A percentile compares a stretch with the other conserved stretches of the same genome.
phyloP scores from a whole-genome alignment of 345 rosid genomes.

The Eucalyptus urophylla region DNA sequence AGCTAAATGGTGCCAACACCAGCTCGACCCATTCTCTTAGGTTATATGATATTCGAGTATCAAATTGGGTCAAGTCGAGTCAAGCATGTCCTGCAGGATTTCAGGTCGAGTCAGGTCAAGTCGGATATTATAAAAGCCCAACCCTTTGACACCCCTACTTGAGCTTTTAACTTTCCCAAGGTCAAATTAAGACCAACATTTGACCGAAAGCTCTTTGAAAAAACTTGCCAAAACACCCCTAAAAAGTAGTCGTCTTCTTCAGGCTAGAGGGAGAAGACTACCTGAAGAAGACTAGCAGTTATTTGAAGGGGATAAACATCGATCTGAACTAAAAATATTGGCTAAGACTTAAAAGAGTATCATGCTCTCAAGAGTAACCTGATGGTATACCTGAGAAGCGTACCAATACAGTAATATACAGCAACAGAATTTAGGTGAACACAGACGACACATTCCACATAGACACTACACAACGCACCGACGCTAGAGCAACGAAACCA shows the following conservation, averaged over 20 bases:
- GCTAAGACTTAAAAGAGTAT: background rate
- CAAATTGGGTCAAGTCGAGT: rapidly evolving
- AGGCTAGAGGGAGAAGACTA: background rate
- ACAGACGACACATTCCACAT: background rate
- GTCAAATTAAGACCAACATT: rapidly evolving
- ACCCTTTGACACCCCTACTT: too few relatives aligned
- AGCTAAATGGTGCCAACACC: too few relatives aligned
- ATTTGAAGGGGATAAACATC: background rate
- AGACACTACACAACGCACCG: background rate
- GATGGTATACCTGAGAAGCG: background rate
- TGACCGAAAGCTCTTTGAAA: too few relatives aligned
- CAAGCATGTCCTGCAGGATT: rapidly evolving
- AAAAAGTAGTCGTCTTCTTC: background rate
- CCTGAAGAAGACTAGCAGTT: background rate
- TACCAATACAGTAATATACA: background rate
- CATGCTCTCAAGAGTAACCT: background rate
- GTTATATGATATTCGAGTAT: too few relatives aligned
- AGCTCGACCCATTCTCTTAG: rapidly evolving
- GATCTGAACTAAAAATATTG: background rate
- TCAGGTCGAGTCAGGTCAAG: rapidly evolving
- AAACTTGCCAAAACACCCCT: too few relatives aligned
- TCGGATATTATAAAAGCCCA: rapidly evolving
- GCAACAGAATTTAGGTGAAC: background rate
- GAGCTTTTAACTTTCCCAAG: too few relatives aligned
- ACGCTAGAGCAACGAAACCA: background rate